Evolutionary conservation across 2,329 filamentous ascomycete species (phyloP).

Genomic region (Endocalyx cinctus): DNA sequence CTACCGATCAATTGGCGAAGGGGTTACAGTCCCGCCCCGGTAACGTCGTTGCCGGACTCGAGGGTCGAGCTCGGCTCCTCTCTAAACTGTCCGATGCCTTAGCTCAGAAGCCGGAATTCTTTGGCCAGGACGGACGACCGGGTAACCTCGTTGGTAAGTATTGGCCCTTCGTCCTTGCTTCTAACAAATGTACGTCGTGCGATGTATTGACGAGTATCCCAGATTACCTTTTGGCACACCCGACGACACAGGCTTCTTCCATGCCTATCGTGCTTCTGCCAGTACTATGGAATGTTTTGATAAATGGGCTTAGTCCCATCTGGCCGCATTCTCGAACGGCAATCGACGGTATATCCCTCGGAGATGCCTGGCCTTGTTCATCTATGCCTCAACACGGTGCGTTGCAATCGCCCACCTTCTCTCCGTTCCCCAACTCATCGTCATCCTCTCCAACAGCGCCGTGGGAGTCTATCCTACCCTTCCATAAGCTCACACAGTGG

Average conservation of each 20-base stretch:
- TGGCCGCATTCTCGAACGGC: conserved; percentile 84
- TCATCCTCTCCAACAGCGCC: conserved; percentile 1
- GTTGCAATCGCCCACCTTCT: conserved; percentile 45
- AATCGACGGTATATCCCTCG: conserved; percentile 81
- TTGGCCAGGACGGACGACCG: conserved; percentile 76
- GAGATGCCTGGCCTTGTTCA: conserved; percentile 87
- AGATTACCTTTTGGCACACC: conserved; percentile 51
- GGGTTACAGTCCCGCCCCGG: conserved; percentile 79
- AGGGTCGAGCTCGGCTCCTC: conserved; percentile 79
- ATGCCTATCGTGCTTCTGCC: conserved; percentile 81
- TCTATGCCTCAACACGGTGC: conserved; percentile 59
- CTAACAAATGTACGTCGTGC: conserved; percentile 11
- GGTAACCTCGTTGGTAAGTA: conserved; percentile 87
- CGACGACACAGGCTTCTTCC: conserved; percentile 79
- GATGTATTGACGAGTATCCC: conserved; percentile 6
- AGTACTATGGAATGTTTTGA: conserved; percentile 83
- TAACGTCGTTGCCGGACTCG: conserved; percentile 78
- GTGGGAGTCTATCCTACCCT: conserved; percentile 41
- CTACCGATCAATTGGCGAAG: conserved; percentile 67
- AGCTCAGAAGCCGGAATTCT: conserved; percentile 69
- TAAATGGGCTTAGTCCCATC: conserved; percentile 77
- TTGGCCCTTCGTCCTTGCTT: neutral
- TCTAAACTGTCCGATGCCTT: conserved; percentile 70
- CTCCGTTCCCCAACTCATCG: conserved; percentile 37
- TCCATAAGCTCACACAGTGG: conserved; percentile 67